These are phyloP conservation scores for Brassica incana DNA, from an alignment of 345 rosid species.

Conservation along the genomic window DNA sequence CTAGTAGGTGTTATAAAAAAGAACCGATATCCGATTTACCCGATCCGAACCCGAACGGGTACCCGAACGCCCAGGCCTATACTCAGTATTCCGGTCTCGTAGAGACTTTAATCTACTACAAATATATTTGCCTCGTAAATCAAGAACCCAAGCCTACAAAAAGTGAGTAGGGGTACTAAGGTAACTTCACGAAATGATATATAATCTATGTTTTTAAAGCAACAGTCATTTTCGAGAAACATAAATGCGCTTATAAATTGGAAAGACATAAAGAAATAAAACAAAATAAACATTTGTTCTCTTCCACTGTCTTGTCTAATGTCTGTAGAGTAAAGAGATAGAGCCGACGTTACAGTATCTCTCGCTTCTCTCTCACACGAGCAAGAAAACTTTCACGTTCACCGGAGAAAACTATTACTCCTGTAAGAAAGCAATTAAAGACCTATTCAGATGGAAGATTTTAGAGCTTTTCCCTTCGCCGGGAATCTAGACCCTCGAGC, in stretches of 20 bases:
- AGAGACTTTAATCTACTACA: neutral
- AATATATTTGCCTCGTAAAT: slow-evolving; percentile 25
- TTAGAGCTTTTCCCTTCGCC: slow-evolving; percentile 7
- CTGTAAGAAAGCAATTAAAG: neutral
- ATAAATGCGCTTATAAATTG: slow-evolving; percentile 27
- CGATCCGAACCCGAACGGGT: too few species aligned
- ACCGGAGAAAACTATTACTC: neutral
- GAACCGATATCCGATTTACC: too few species aligned
- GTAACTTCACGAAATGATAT: neutral
- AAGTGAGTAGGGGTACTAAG: slow-evolving; percentile 27
- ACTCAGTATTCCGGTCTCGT: slow-evolving; percentile 30
- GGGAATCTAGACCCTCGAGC: slow-evolving; percentile 47
- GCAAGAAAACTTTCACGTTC: slow-evolving; percentile 4
- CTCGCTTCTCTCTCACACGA: neutral
- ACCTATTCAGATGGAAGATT: slow-evolving; percentile 22
- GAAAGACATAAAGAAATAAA: neutral
- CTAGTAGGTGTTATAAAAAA: too few species aligned
- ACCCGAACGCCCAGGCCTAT: too few species aligned
- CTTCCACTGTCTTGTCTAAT: slow-evolving; percentile 37
- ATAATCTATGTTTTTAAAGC: neutral
- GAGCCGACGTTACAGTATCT: slow-evolving; percentile 30
- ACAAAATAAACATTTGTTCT: slow-evolving; percentile 39
- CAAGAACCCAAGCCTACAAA: slow-evolving; percentile 34
- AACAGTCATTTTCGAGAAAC: slow-evolving; percentile 37
- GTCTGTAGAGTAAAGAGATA: slow-evolving; percentile 22